Base-by-base conservation (phyloP, 2,329 filamentous ascomycete genomes). In the Arthrobotrys pseudoclavata region DNA sequence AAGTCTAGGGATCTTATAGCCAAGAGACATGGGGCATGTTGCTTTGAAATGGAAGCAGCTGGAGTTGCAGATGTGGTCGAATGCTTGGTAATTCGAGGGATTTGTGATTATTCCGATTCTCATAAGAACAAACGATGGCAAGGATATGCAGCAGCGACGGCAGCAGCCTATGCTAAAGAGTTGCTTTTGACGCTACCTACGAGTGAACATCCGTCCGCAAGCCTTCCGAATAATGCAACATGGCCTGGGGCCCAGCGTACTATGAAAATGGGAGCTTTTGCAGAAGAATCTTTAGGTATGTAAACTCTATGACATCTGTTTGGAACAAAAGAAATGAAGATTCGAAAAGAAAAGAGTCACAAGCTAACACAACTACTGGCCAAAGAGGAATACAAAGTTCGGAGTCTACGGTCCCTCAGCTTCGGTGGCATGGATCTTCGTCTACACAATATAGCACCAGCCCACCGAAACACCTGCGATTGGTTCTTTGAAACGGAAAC, bases 401-500 rank as follows among this genome's bases (percentile, higher is more conserved):
- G 15, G 1, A 10, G 24, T 13, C 24, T 37, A 12, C 34, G 20
- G 29, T 26, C 50, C 20, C 20, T 29, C 45, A 26, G 47, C 18
- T 81, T 79, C 42, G 20, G 9, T 10, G 42, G 70, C 7, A 80
- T 81, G 20, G 69, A 81, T 24, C 52, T 76, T 70, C 80, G 79
- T 5, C 64, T 55, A 2, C 34, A 79, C n/a, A 68, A 79, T 34
- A 80, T 81, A 26, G 47, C 40, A 15, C 9, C 9, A 4, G 69
- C 78, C 3, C 68, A 79, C 42, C 13, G 26, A 34, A 52, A 34
- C 12, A 82, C 80, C 1, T 82, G 79, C 60, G 62, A 79, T 10
- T 82, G 81, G 81, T 52, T 82, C 0, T 80, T 82, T 31, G 13
- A 64, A 20, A 79, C 76, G 2, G 6, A 47, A 3, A 48, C 80